phyloP scores from a whole-genome alignment of 2,329 filamentous ascomycete genomes.

The Colletotrichum graminicola region DNA sequence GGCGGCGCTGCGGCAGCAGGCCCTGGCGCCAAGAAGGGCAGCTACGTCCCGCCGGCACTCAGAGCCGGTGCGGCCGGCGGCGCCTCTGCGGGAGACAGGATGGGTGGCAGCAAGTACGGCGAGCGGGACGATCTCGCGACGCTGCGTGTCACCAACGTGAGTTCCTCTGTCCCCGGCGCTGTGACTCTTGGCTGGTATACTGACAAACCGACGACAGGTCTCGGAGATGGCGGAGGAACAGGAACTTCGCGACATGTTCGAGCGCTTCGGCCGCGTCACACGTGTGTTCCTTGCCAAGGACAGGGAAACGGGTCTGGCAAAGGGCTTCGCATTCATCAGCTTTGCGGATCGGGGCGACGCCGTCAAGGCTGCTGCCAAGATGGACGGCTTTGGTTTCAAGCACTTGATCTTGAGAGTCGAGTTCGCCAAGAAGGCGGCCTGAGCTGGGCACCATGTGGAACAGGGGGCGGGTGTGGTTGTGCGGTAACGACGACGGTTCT shows the following conservation, averaged over 20 bases:
- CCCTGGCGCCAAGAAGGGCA: conserved; percentile 76
- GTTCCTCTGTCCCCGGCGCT: conserved; percentile 54
- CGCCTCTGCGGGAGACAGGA: conserved; percentile 79
- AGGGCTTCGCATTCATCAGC: conserved; percentile 99
- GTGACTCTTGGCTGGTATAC: conserved; percentile 25
- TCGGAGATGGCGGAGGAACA: conserved; percentile 97
- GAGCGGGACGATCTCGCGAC: conserved; percentile 97
- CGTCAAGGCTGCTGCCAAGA: conserved; percentile 92
- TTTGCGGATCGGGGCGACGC: conserved; percentile 92
- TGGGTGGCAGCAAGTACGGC: conserved; percentile 84
- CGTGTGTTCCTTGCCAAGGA: conserved; percentile 99
- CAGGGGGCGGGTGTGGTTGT: neutral
- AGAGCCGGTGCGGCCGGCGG: conserved; percentile 74
- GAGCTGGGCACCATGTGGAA: conserved; percentile 33
- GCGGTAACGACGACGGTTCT: conserved; percentile 33
- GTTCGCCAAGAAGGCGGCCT: conserved; percentile 81
- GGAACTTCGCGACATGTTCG: conserved; percentile 97
- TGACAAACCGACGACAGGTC: conserved; percentile 68
- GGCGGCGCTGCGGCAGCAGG: conserved; percentile 58
- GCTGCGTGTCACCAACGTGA: conserved; percentile 95
- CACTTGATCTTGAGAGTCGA: conserved; percentile 89
- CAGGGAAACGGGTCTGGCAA: conserved; percentile 93
- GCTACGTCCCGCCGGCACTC: conserved; percentile 94
- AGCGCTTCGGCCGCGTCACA: conserved; percentile 95
- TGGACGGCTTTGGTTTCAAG: conserved; percentile 95